Percentiles rank a stretch among this genome's conserved stretches.
Evolutionary conservation across 2,329 filamentous ascomycete genomes (phyloP).

Genomic region (Pseudonectria buxi): DNA sequence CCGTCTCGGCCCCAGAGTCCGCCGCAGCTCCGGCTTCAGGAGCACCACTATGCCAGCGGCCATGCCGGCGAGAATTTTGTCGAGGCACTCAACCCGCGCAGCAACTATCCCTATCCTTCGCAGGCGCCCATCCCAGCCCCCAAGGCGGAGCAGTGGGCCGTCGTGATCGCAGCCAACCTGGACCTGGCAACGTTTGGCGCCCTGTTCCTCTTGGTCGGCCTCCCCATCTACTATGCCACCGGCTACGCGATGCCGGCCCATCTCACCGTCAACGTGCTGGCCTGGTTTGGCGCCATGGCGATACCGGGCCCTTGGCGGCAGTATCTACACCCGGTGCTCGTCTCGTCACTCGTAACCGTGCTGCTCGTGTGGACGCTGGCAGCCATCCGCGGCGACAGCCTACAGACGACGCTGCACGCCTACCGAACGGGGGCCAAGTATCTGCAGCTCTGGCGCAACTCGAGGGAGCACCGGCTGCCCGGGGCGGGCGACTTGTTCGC

Average conservation of each 20-base stretch:
- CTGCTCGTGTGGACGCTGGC: conserved; percentile 48
- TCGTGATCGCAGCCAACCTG: conserved; percentile 36
- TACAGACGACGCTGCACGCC: conserved; percentile 34
- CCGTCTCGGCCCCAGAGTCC: conserved; percentile 20
- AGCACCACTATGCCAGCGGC: conserved; percentile 19
- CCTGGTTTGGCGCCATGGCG: conserved; percentile 43
- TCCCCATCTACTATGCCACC: conserved; percentile 47
- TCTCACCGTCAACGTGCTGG: conserved; percentile 40
- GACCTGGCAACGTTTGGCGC: conserved; percentile 38
- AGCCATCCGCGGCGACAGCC: conserved; percentile 32
- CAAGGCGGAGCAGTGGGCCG: conserved; percentile 44
- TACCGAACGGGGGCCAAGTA: conserved; percentile 51
- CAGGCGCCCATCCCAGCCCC: conserved; percentile 38
- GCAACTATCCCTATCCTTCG: conserved; percentile 23
- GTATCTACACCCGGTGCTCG: conserved; percentile 52
- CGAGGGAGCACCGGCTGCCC: conserved; percentile 25
- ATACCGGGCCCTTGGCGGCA: conserved; percentile 42
- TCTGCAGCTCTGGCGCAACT: conserved; percentile 40
- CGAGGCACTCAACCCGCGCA: conserved; percentile 13
- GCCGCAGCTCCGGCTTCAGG: conserved; percentile 21
- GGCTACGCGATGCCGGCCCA: conserved; percentile 47
- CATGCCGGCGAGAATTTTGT: conserved; percentile 10
- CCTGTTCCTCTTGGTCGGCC: conserved; percentile 43
- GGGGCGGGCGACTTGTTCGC: conserved; percentile 52
- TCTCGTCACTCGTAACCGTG: conserved; percentile 47